Evolutionary conservation across 2,329 filamentous ascomycete species (phyloP), one percentile per base, ranked within the genome.

Genomic region (Macroventuria anomochaeta): DNA sequence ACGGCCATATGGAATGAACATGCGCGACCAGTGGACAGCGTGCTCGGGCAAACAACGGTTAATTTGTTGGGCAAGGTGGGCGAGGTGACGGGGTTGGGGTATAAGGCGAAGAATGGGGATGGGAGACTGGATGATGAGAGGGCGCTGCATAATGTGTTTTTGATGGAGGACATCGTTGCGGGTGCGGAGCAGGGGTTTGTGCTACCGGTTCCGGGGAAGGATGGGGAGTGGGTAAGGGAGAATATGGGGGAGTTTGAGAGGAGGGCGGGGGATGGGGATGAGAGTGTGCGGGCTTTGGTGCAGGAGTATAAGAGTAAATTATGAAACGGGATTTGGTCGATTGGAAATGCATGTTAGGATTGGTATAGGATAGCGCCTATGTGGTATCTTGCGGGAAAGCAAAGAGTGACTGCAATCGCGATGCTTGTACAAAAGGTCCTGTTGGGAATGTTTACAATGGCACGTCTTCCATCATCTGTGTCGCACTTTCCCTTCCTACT

Each of bases 401-500:
- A 25, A 44, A 38, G 28, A n/a, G 17, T 11, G n/a, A 25, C 4
- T 8, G 33, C 39, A 32, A n/a, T 20, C 15, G 36, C 21, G n/a
- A 28, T 26, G 36, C 29, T 28, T 6, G 3, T 20, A 28, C 20
- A 11, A 20, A n/a, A 5, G 3, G 1, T 1, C 6, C 8, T 7
- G 10, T 28, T n/a, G n/a, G 7, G 38, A 18, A 3, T 15, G 25
- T 17, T 20, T 46, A 89, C 41, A 88, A 67, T 1, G 87, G 88
- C 67, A 91, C 84, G 42, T 83, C 83, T 66, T 89, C 87, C 82
- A 90, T 87, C 77, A 89, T 79, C 72, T 89, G 85, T 65, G 84
- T 71, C 2, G 85, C 81, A 2, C 86, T 85, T 66, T 89, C 86
- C 34, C 86, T 79, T 2, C 83, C 85, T 10, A 89, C 85, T 0